Percentiles rank a stretch among this genome's conserved stretches.
These are phyloP conservation scores for Paramecium primaurelia DNA, from an alignment of 73 alveolate species.

Conservation along the genomic window DNA sequence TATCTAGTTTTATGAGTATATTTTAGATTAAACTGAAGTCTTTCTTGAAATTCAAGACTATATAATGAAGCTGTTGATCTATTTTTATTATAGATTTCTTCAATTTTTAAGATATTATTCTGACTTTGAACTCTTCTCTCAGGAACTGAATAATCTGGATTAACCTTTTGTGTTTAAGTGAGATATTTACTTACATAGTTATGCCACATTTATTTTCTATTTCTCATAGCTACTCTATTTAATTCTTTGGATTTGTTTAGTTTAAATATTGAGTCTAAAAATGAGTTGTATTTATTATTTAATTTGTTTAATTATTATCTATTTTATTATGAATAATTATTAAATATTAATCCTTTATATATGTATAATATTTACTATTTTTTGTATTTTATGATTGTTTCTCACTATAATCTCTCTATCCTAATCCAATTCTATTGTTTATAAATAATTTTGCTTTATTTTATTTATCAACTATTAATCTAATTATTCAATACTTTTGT, in stretches of 20 bases:
- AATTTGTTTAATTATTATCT: neutral
- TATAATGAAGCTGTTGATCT: conserved; percentile 16
- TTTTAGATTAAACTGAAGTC: neutral
- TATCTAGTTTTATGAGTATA: neutral
- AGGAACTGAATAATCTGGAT: neutral
- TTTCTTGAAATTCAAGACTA: neutral
- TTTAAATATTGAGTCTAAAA: neutral
- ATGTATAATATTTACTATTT: neutral
- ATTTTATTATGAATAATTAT: neutral
- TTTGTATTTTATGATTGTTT: neutral
- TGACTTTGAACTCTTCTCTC: conserved; percentile 25
- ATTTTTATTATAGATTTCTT: neutral
- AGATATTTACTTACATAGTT: neutral
- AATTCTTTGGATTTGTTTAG: neutral
- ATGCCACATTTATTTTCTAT: conserved; percentile 5
- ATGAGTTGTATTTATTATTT: neutral
- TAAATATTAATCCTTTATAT: neutral
- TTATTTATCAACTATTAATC: neutral
- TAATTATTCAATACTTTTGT: neutral
- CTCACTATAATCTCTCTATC: neutral
- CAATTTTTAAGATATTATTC: neutral
- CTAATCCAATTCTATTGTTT: neutral
- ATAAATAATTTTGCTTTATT: neutral
- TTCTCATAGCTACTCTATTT: neutral
- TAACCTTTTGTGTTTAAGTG: neutral